A percentile compares a stretch with the other conserved stretches of the same genome.
Evolutionary conservation across 2,329 filamentous ascomycete species (phyloP).

Genomic region (Triangularia verruculosa): DNA sequence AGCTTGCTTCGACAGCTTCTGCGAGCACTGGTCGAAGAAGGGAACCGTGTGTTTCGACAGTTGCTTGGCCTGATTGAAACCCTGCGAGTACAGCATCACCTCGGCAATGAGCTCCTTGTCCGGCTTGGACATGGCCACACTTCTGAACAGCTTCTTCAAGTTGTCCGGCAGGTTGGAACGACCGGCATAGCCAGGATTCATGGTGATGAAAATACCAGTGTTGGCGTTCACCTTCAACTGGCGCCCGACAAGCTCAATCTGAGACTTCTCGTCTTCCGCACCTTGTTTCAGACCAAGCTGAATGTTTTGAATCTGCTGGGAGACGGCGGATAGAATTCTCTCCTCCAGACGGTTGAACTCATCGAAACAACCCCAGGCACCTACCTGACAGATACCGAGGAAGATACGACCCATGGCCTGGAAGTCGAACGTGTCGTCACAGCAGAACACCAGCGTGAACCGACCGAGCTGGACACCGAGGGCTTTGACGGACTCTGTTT

Average conservation of each 20-base stretch:
- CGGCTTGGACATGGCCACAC: conserved; percentile 98
- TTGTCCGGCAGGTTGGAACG: conserved; percentile 98
- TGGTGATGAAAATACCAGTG: conserved; percentile 99
- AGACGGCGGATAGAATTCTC: conserved; percentile 94
- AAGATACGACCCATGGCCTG: conserved; percentile 99
- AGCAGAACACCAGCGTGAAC: conserved; percentile 98
- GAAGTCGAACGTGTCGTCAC: conserved; percentile 99
- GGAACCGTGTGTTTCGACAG: conserved; percentile 95
- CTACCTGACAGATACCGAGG: conserved; percentile 97
- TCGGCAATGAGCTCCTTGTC: conserved; percentile 99
- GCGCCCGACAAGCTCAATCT: conserved; percentile 92
- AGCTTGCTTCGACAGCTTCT: conserved; percentile 84
- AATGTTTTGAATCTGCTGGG: conserved; percentile 99
- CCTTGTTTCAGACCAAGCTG: conserved; percentile 90
- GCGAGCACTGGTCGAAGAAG: conserved; percentile 91
- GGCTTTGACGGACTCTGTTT: conserved; percentile 98
- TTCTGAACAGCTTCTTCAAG: conserved; percentile 98
- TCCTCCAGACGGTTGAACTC: conserved; percentile 99
- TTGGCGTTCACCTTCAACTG: conserved; percentile 87
- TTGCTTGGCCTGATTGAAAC: conserved; percentile 93
- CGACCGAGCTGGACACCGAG: conserved; percentile 93
- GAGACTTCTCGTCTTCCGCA: conserved; percentile 73
- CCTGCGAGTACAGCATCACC: conserved; percentile 99
- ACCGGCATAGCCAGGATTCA: conserved; percentile 98
- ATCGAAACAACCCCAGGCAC: conserved; percentile 99